These are phyloP conservation scores for Patellifolia procumbens DNA, from an alignment of 179 eudicot genomes.

Conservation along the genomic window DNA sequence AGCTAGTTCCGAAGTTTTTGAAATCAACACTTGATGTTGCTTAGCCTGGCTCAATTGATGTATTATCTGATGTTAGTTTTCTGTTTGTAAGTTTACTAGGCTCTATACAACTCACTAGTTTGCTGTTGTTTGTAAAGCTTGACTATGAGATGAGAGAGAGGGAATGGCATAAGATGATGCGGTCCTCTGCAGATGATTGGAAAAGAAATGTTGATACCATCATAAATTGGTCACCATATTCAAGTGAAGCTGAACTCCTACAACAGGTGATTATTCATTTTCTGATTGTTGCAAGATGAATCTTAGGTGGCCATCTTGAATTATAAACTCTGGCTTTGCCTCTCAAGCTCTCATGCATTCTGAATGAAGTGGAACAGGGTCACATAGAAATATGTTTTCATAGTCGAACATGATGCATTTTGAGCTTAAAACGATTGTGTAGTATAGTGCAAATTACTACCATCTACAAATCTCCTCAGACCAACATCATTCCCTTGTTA, in stretches of 20 bases:
- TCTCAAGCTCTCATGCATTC: background rate
- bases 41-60: background rate
- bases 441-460: background rate
- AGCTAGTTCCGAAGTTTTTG: background rate
- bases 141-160: conserved; percentile 61
- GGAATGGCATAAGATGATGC: conserved; percentile 59
- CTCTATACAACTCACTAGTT: conserved; percentile 5
- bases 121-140: conserved; percentile 45
- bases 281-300: background rate
- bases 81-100: background rate
- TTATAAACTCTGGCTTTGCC: background rate
- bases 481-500: background rate
- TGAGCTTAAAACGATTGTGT: background rate
- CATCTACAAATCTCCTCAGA: background rate
- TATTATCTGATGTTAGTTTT: background rate
- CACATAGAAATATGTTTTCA: background rate
- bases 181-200: conserved; percentile 70
- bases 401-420: background rate
- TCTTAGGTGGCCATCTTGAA: background rate
- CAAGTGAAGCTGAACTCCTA: conserved; percentile 81
- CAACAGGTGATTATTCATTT: conserved; percentile 55
- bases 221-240: conserved; percentile 80
- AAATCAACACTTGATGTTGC: background rate
- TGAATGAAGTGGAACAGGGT: background rate
- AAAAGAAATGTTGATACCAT: conserved; percentile 66